Evolutionary conservation across 2,329 filamentous ascomycete species (phyloP), one percentile per base, ranked within the genome.

Genomic region (Lachnellula hyalina): DNA sequence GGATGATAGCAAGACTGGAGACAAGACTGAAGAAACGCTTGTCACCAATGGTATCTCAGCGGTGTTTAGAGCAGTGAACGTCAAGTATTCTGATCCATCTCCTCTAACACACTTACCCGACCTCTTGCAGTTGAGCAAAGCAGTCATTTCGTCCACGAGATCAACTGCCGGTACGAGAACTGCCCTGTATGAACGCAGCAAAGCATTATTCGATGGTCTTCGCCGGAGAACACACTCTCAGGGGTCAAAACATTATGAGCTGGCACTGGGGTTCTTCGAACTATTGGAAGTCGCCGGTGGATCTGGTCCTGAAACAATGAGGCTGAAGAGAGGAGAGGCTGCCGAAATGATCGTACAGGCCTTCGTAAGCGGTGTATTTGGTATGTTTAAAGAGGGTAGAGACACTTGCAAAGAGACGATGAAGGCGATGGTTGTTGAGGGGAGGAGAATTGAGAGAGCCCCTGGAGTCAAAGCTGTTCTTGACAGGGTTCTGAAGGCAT

Each of bases 321-420:
- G 68, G 50, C 52, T 61, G 8, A 70, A 69, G 58, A 64, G 67
- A 38, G 65, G 57, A 1, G 67, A 71, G 41, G 68, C 68, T 28
- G 67, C 65, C 11, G 64, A 66, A 32, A 61, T 60, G 52, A 60
- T 70, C 7, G 60, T 64, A 4, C 56, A 61, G 45, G 63, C 64
- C 5, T 49, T 67, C 35, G 50, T 51, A 6, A 58, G 55, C 21
- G 66, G 65, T 2, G 56, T 66, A 0, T 69, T 69, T 58, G 68
- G 68, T 1, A 55, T 52, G 52, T 56, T 47, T n/a, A 51, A 44
- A 28, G 62, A 66, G 7, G 63, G 56, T 2, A 61, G 61, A 49
- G 57, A 60, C 17, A 58, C 54, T 15, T 59, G 59, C 34, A 61
- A 55, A 42, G 47, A 42, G 32, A 55, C 58, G 14, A 65, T 69